phyloP scores from a whole-genome alignment of 148 eudicot species.

The Simmondsia chinensis region DNA sequence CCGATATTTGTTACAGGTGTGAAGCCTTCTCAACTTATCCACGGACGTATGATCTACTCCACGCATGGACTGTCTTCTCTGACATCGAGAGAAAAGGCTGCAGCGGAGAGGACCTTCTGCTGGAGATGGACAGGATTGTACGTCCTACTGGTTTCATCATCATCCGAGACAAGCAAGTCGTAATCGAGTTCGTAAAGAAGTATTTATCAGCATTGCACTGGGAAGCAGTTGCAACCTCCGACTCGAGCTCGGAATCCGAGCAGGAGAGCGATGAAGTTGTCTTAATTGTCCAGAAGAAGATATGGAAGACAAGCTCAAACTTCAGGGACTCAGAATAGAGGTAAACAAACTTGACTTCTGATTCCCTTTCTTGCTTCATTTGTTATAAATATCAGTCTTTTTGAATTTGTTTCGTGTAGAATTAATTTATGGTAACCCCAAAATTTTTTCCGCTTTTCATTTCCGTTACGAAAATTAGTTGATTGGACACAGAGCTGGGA shows the following conservation, averaged over 20 bases:
- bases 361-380: conserved; percentile 1
- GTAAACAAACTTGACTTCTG: conserved; percentile 6
- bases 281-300: conserved; percentile 67
- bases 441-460: too few relatives aligned
- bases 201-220: conserved; percentile 76
- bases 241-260: conserved; percentile 44
- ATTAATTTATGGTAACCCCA: conserved; percentile 10
- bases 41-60: conserved; percentile 94
- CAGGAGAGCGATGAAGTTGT: conserved; percentile 66
- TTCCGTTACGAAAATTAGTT: too few relatives aligned
- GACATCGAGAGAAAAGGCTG: conserved; percentile 89
- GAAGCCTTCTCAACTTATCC: conserved; percentile 98
- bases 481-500: conserved; percentile 20
- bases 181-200: conserved; percentile 70
- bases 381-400: conserved; percentile 14
- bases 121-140: conserved; percentile 88
- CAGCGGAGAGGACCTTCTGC: conserved; percentile 79
- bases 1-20: conserved; percentile 86
- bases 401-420: conserved; percentile 6
- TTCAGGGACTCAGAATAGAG: conserved; percentile 50
- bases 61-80: conserved; percentile 83
- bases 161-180: conserved; percentile 62
- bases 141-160: conserved; percentile 88
- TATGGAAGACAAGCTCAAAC: conserved; percentile 69
- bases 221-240: conserved; percentile 65